A percentile compares a stretch with the other conserved stretches of the same genome.
Conservation (phyloP, 1,284 basidiomycete species). For the Cryptococcus wingfieldii region DNA sequence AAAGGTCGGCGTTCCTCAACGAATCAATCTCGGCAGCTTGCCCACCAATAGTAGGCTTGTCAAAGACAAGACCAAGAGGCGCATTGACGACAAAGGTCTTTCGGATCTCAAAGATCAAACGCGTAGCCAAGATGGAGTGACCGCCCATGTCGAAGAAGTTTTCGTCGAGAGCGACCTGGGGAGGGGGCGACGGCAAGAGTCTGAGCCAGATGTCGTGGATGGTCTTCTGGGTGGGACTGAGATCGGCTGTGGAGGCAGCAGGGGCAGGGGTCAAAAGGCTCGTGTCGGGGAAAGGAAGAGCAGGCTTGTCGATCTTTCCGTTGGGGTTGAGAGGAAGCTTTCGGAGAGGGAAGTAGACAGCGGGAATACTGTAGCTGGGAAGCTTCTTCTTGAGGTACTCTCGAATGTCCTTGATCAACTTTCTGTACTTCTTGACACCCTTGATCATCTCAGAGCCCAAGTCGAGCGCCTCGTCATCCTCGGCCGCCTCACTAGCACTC, state of each 20-base stretch:
- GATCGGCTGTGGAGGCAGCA: conserved; percentile 36
- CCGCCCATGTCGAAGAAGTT: conserved; percentile 98
- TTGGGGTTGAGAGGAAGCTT: conserved; percentile 99
- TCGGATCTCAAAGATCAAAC: conserved; percentile 94
- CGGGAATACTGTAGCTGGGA: conserved; percentile 86
- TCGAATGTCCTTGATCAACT: conserved; percentile 87
- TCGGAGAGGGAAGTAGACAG: conserved; percentile 88
- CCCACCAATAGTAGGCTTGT: conserved; percentile 79
- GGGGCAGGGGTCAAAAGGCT: conserved; percentile 60
- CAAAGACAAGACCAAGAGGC: conserved; percentile 88
- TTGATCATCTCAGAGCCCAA: conserved; percentile 57
- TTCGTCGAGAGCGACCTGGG: conserved; percentile 80
- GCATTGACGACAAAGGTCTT: conserved; percentile 88
- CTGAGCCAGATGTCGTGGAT: conserved; percentile 78
- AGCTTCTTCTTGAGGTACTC: conserved; percentile 97
- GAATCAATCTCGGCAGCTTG: conserved; percentile 75
- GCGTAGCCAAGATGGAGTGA: conserved; percentile 95
- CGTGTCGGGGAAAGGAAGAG: conserved; percentile 97
- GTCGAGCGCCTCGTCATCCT: conserved; percentile 53
- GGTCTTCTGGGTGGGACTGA: conserved; percentile 70
- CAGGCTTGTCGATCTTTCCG: conserved; percentile 98
- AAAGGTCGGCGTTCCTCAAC: conserved; percentile 71
- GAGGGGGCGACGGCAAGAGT: conserved; percentile 76
- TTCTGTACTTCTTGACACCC: conserved; percentile 75
- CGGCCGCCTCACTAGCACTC: conserved; percentile 60